Percentiles rank a stretch among this genome's conserved stretches.
phyloP scores from a whole-genome alignment of 2,329 filamentous ascomycete species.

The Tolypocladium nubicola region DNA sequence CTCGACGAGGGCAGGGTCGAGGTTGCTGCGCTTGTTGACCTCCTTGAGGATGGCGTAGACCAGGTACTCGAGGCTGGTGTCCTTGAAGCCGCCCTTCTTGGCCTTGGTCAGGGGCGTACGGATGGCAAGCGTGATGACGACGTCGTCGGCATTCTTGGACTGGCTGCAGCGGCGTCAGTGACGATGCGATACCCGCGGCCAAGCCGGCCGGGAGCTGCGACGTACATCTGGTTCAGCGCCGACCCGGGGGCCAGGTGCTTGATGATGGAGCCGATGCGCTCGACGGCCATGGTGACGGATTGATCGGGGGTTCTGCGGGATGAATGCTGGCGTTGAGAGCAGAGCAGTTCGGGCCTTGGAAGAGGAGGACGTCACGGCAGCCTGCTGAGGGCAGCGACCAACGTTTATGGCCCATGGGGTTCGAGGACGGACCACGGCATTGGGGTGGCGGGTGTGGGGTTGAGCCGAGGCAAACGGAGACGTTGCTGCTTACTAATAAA shows the following conservation, averaged over 20 bases:
- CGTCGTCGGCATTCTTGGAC: slow-evolving; percentile 87
- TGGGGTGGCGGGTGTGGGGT: slow-evolving; percentile 14
- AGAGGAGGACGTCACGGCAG: background rate
- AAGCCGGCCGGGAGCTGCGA: slow-evolving; percentile 1
- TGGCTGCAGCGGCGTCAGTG: slow-evolving; percentile 44
- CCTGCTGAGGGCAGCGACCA: background rate
- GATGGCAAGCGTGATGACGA: slow-evolving; percentile 88
- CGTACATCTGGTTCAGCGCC: slow-evolving; percentile 69
- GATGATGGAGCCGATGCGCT: slow-evolving; percentile 79
- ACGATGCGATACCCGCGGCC: background rate
- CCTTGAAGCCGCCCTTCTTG: slow-evolving; percentile 89
- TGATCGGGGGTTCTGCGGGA: background rate
- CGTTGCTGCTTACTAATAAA: slow-evolving; percentile 7
- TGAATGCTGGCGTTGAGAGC: background rate
- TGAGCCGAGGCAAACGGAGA: slow-evolving; percentile 16
- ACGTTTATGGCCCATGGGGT: slow-evolving; percentile 4
- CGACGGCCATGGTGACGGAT: slow-evolving; percentile 55
- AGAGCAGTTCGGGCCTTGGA: background rate
- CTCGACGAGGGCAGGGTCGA: slow-evolving; percentile 74
- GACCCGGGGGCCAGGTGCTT: slow-evolving; percentile 72
- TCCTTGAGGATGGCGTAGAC: slow-evolving; percentile 75
- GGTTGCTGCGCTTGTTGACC: slow-evolving; percentile 57
- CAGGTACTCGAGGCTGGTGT: slow-evolving; percentile 80
- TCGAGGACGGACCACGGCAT: slow-evolving; percentile 9
- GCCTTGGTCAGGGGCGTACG: slow-evolving; percentile 85